Evolutionary conservation across 495 filamentous ascomycete genomes (phyloP), one percentile per base, ranked within the genome.

Genomic region (Astrothelium subdiscretum): DNA sequence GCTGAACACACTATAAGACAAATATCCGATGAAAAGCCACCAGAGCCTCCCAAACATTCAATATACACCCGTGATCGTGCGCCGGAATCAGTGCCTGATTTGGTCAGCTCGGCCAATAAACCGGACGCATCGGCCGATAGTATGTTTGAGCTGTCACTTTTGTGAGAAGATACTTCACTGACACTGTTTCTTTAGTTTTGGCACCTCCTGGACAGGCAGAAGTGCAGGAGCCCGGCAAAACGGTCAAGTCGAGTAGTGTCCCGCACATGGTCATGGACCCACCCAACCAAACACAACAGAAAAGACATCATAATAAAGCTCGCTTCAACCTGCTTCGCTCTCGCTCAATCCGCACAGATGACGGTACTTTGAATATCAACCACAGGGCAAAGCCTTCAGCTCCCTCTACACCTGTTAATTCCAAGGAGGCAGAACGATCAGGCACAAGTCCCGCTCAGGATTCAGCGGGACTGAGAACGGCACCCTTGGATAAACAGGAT

Each of bases 261-360:
- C 57, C 57, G 15, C n/a, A 59, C n/a, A 35, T 59, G 57, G 35
- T 11, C 22, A 26, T 24, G 6, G 48, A 54, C 15, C 6, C 22
- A 26, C 48, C 24, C 48, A 26, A 29, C 24, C 48, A 26, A 48
- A 12, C 43, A 8, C 48, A 26, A 8, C 24, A 26, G 48, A 54
- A 54, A 29, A 54, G 20, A 54, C n/a, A 3, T 2, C 48, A 54
- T 29, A 74, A 68, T 58, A 81, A 81, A 66, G 78, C 77, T 26
- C 71, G 80, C 24, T 83, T 83, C 65, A 76, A 76, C 35, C 77
- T 80, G 29, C 76, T 91, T 26, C 73, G 88, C 42, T 85, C 85
- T 31, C 85, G 82, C 59, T 91, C 88, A 11, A 82, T 87, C 61
- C 84, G 86, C 26, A 62, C 77, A 13, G 80, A 81, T 59, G 78